Evolutionary conservation across 768 basidiomycete species (phyloP).

Genomic region (Coprinopsis strossmayeri): DNA sequence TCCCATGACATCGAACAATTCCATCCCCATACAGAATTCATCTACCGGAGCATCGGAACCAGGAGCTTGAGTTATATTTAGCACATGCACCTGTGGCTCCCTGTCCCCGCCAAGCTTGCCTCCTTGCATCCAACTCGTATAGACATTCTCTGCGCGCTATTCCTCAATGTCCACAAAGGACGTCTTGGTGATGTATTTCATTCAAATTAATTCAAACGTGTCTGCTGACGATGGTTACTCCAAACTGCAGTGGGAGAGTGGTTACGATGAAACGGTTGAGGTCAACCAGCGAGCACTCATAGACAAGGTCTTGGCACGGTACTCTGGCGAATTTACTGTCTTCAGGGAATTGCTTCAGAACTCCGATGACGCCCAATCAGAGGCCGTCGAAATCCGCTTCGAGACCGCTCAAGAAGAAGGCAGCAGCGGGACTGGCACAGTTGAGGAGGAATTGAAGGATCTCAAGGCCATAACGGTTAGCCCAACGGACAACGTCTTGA

Average conservation of each 20-base stretch:
- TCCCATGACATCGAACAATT: neutral
- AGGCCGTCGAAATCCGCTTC: slow-evolving; percentile 72
- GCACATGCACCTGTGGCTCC: too few species aligned
- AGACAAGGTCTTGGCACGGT: slow-evolving; percentile 93
- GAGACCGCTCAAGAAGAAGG: slow-evolving; percentile 48
- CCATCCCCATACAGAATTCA: too few species aligned
- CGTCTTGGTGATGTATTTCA: slow-evolving; percentile 9
- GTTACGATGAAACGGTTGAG: slow-evolving; percentile 77
- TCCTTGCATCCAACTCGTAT: neutral
- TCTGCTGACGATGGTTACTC: too few species aligned
- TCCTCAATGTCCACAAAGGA: slow-evolving; percentile 11
- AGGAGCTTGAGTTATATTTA: neutral
- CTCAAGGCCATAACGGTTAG: slow-evolving; percentile 57
- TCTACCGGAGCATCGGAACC: neutral
- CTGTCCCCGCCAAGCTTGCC: neutral
- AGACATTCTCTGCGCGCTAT: too few species aligned
- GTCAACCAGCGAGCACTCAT: slow-evolving; percentile 96
- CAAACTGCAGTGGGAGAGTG: slow-evolving; percentile 52
- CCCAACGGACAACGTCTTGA: neutral
- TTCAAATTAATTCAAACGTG: too few species aligned
- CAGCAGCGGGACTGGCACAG: slow-evolving; percentile 11
- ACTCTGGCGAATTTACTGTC: slow-evolving; percentile 89
- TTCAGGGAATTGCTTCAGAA: slow-evolving; percentile 90
- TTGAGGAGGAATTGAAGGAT: slow-evolving; percentile 40
- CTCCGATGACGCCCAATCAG: slow-evolving; percentile 85